Conservation (phyloP, 2,329 filamentous ascomycete genomes). For the Pseudogymnoascus sp. region DNA sequence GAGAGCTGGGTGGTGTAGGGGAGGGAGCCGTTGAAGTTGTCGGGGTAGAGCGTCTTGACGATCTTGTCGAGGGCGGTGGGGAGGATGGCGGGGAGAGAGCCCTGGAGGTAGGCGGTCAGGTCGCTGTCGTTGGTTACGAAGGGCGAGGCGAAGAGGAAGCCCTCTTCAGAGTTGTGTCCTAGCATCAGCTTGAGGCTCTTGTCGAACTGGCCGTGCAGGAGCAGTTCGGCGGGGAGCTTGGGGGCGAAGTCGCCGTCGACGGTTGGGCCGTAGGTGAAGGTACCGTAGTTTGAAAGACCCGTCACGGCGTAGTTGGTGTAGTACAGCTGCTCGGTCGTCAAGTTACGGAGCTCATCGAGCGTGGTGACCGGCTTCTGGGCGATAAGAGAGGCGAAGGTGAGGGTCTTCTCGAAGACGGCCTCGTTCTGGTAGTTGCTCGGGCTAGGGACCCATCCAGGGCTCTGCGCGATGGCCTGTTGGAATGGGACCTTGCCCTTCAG, state of each 20-base stretch:
- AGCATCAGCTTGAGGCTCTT: slow-evolving; percentile 37
- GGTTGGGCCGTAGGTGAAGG: slow-evolving; percentile 33
- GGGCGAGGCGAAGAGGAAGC: slow-evolving; percentile 32
- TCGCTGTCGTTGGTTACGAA: slow-evolving; percentile 17
- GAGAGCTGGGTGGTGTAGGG: slow-evolving; percentile 37
- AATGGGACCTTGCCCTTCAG: slow-evolving; percentile 32
- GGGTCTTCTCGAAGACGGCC: neutral
- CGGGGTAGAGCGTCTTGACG: slow-evolving; percentile 40
- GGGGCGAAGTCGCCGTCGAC: slow-evolving; percentile 42
- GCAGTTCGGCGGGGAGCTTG: slow-evolving; percentile 35
- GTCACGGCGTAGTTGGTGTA: slow-evolving; percentile 15
- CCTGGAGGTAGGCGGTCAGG: neutral
- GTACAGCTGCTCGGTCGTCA: slow-evolving; percentile 11
- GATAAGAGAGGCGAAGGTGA: neutral
- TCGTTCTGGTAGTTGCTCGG: slow-evolving; percentile 12
- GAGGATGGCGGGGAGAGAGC: slow-evolving; percentile 12
- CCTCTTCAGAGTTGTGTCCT: slow-evolving; percentile 36
- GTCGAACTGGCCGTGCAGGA: slow-evolving; percentile 37
- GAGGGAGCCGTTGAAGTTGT: slow-evolving; percentile 36
- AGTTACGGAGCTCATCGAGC: slow-evolving; percentile 12
- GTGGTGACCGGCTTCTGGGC: slow-evolving; percentile 12
- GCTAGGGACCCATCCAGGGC: slow-evolving; percentile 11
- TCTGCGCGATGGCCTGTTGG: slow-evolving; percentile 24
- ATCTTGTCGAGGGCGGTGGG: slow-evolving; percentile 19
- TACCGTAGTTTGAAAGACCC: slow-evolving; percentile 9